Base-by-base conservation (phyloP, 148 eudicot species). In the Persicaria maculosa region DNA sequence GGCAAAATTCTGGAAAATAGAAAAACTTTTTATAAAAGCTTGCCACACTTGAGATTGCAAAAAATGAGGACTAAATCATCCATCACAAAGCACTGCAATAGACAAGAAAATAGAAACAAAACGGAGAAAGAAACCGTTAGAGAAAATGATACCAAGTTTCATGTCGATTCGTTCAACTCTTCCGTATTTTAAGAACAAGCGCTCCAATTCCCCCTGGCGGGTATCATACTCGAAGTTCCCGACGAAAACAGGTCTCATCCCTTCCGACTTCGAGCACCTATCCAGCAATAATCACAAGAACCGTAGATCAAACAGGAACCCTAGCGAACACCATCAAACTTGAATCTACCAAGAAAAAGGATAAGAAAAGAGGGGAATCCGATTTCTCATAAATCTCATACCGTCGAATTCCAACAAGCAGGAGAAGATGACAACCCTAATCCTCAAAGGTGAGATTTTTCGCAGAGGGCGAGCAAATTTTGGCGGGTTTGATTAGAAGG, bases 101-200 rank as follows among this genome's bases (percentile, higher is more conserved):
- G 50, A 44, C 9, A 31, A n/a, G 12, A 45, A n/a, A 47, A 47
- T 10, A 45, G 53, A 5, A 19, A 50, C 50, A 40, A 19, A 20
- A 71, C 7, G 22, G 31, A 44, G 36, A 71, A 71, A 47, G 31
- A 4, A 3, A 0, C 1, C 5, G 67, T 20, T 10, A 45, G 2
- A 44, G 9, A 68, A 31, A 71, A 31, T 20, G 25, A 40, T 90
- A 94, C 98, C 97, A 80, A 89, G 83, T 92, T 91, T 94, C 88
- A 94, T 87, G 78, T 94, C 98, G 75, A 94, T 88, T 47, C 97
- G 97, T 4, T 91, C 97, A 78, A 94, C 86, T 72, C 84, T 74
- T 69, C 98, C 97, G 44, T 91, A 94, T 79, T 87, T 90, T 72
- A 88, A 85, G 79, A 94, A 94, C 71, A 90, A 74, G 1, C 90